Evolutionary conservation across 2,329 filamentous ascomycete genomes (phyloP).

Genomic region (Trichoderma simmonsii): DNA sequence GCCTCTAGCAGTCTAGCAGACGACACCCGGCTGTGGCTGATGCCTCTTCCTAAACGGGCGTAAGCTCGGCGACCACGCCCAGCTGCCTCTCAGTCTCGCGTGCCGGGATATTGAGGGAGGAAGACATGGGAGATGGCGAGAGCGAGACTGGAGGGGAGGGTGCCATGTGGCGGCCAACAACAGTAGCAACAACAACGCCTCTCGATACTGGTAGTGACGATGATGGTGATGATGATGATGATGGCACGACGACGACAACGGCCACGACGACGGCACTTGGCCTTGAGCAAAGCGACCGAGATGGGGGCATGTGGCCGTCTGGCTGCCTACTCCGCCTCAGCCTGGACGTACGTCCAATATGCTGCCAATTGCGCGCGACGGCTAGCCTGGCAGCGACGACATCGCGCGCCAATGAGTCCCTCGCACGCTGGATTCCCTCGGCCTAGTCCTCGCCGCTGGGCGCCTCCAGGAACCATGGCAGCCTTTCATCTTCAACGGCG

Average conservation of each 20-base stretch:
- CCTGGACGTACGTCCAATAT: background rate
- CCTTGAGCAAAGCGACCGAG: background rate
- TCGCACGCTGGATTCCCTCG: background rate
- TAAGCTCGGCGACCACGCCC: conserved; percentile 11
- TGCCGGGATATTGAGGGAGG: background rate
- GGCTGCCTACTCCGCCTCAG: conserved; percentile 6
- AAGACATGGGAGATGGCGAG: background rate
- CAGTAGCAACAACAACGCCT: background rate
- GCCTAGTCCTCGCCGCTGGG: conserved; percentile 7
- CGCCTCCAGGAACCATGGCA: conserved; percentile 15
- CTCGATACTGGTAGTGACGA: background rate
- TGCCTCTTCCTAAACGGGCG: background rate
- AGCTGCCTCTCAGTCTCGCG: background rate
- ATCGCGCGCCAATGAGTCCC: conserved; percentile 15
- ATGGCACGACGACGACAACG: background rate
- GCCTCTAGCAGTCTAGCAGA: conserved; percentile 12
- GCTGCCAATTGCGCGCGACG: conserved; percentile 5
- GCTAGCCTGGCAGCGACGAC: conserved; percentile 10
- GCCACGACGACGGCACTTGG: background rate
- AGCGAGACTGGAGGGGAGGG: background rate
- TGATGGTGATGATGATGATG: background rate
- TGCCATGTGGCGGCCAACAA: background rate
- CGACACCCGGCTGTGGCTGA: conserved; percentile 18
- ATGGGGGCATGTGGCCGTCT: background rate
- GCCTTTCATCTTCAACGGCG: conserved; percentile 16